Evolutionary conservation across 352 stramenopile genomes (phyloP).

Genomic region (Phytophthora pseudosyringae): DNA sequence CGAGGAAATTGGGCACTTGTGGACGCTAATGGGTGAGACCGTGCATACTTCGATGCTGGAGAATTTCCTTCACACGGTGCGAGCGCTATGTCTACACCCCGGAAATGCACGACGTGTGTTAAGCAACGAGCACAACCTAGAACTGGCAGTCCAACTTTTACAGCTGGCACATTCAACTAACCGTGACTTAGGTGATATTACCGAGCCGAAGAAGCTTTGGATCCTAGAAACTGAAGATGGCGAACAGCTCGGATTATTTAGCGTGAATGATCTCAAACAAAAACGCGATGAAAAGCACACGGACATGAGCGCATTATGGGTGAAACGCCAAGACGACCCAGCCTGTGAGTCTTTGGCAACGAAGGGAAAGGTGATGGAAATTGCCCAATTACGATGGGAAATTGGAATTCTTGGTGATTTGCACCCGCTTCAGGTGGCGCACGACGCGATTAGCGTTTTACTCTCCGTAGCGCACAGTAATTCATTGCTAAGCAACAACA

Average conservation of each 20-base stretch:
- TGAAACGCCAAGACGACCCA: slow-evolving; percentile 43
- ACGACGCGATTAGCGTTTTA: slow-evolving; percentile 75
- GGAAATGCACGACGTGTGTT: slow-evolving; percentile 66
- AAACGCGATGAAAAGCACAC: slow-evolving; percentile 37
- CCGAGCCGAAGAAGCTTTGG: slow-evolving; percentile 52
- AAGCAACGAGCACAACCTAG: slow-evolving; percentile 44
- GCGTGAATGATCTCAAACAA: slow-evolving; percentile 61
- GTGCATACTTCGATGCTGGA: slow-evolving; percentile 66
- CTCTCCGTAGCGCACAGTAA: slow-evolving; percentile 73
- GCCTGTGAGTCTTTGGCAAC: slow-evolving; percentile 35
- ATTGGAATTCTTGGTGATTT: slow-evolving; percentile 60
- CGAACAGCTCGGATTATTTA: slow-evolving; percentile 37
- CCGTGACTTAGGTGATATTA: slow-evolving; percentile 29
- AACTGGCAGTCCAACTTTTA: slow-evolving; percentile 64
- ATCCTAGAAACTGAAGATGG: slow-evolving; percentile 45
- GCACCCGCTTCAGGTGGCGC: slow-evolving; percentile 58
- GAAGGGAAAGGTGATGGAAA: slow-evolving; percentile 62
- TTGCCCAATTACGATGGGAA: slow-evolving; percentile 83
- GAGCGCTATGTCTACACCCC: slow-evolving; percentile 55
- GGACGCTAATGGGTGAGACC: slow-evolving; percentile 69
- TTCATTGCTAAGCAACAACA: slow-evolving; percentile 41
- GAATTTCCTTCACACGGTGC: slow-evolving; percentile 57
- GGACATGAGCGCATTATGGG: slow-evolving; percentile 38
- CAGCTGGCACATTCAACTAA: slow-evolving; percentile 68
- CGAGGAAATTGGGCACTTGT: slow-evolving; percentile 76